Evolutionary conservation across 2,329 filamentous ascomycete genomes (phyloP).

Genomic region (Hypoxylon sp.): DNA sequence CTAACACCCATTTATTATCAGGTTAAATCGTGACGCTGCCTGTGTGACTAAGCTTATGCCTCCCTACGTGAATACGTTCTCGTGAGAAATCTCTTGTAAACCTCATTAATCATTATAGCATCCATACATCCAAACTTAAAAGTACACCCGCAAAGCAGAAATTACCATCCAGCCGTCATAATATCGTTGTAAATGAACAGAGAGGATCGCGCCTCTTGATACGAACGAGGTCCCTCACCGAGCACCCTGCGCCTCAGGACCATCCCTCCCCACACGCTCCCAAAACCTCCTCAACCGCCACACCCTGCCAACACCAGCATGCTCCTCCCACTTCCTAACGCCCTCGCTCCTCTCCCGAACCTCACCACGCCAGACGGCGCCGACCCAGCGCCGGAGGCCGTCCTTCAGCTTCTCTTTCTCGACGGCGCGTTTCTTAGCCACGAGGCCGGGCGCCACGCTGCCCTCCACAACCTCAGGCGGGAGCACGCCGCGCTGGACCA

Average conservation of each 20-base stretch:
- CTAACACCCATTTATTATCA: constrained; percentile 13
- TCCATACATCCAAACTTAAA: constrained; percentile 25
- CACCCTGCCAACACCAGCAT: constrained; percentile 68
- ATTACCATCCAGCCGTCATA: constrained; percentile 4
- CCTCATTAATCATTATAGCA: constrained; percentile 14
- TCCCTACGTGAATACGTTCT: constrained; percentile 11
- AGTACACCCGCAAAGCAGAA: not conserved
- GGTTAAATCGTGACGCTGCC: constrained; percentile 12
- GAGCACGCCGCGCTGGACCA: constrained; percentile 75
- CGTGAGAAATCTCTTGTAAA: constrained; percentile 15
- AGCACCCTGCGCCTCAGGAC: constrained; percentile 42
- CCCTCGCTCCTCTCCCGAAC: constrained; percentile 66
- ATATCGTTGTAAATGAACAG: not conserved
- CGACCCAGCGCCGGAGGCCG: constrained; percentile 75
- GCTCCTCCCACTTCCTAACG: constrained; percentile 65
- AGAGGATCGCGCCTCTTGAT: not conserved
- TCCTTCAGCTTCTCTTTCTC: constrained; percentile 79
- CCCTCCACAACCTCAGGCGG: constrained; percentile 72
- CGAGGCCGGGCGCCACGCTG: constrained; percentile 70
- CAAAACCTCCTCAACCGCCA: constrained; percentile 76
- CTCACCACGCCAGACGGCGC: constrained; percentile 68
- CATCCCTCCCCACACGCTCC: constrained; percentile 70
- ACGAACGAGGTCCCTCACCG: constrained; percentile 11
- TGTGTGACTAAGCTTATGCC: not conserved
- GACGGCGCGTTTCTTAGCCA: constrained; percentile 73